phyloP scores from a whole-genome alignment of 805 yeast species.

The Scheffersomyces ergatensis region DNA sequence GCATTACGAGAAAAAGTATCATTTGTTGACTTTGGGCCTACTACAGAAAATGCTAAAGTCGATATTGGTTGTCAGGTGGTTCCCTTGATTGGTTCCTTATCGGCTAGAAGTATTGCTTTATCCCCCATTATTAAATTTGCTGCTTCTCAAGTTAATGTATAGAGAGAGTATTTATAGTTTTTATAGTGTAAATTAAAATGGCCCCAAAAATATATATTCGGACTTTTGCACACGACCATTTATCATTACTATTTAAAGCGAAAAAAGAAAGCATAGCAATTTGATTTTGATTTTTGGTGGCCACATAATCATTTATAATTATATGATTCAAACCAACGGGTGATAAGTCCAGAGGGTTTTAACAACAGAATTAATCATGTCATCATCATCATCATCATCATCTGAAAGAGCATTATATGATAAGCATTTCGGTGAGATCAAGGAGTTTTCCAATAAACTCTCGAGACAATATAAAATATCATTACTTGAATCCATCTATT shows the following conservation, averaged over 20 bases:
- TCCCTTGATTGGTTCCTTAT: slow-evolving; percentile 36
- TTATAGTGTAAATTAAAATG: background rate
- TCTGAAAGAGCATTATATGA: slow-evolving; percentile 4
- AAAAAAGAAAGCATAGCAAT: no score
- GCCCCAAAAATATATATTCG: background rate
- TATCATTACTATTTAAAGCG: no score
- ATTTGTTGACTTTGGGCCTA: slow-evolving; percentile 46
- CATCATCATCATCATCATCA: background rate
- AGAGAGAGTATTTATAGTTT: background rate
- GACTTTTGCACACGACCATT: no score
- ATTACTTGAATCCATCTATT: slow-evolving; percentile 23
- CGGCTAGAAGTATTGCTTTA: slow-evolving; percentile 19
- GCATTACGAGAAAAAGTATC: slow-evolving; percentile 34
- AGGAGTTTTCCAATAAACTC: background rate
- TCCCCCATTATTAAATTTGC: slow-evolving; percentile 12
- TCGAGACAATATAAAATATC: slow-evolving; percentile 10
- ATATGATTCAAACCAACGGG: no score
- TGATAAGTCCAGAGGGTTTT: no score
- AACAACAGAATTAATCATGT: no score
- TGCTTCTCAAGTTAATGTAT: slow-evolving; percentile 15
- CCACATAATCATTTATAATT: no score
- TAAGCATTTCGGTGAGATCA: slow-evolving; percentile 5
- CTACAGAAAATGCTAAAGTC: slow-evolving; percentile 41
- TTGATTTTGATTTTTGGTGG: no score
- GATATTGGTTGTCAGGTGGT: slow-evolving; percentile 38